A percentile compares a stretch with the other conserved stretches of the same genome.
Conservation (phyloP, 108 stramenopile genomes). For the Asterionellopsis glacialis region DNA sequence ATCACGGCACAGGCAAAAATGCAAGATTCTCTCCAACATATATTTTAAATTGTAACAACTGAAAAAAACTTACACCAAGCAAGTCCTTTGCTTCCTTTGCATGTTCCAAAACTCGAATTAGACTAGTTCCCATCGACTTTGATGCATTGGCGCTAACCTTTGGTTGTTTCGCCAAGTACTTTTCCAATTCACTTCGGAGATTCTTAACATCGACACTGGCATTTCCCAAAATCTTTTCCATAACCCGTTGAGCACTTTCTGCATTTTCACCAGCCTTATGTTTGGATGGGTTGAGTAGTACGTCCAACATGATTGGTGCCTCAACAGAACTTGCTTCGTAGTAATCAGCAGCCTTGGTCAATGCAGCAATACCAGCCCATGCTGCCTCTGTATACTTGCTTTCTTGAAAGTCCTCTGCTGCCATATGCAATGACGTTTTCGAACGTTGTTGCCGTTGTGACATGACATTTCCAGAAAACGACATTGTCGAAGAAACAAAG, state of each 20-base stretch:
- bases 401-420: slow-evolving; percentile 67
- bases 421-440: slow-evolving; percentile 23
- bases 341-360: slow-evolving; percentile 65
- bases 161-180: slow-evolving; percentile 53
- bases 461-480: no score
- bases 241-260: slow-evolving; percentile 53
- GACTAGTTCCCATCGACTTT: slow-evolving; percentile 69
- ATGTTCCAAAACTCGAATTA: slow-evolving; percentile 55
- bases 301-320: slow-evolving; percentile 59
- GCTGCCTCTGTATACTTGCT: slow-evolving; percentile 78
- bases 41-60: background rate
- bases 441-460: background rate
- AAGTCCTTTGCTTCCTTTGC: slow-evolving; percentile 43
- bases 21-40: background rate
- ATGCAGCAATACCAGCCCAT: slow-evolving; percentile 58
- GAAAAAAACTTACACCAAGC: slow-evolving; percentile 39
- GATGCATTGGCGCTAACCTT: slow-evolving; percentile 37
- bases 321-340: slow-evolving; percentile 61
- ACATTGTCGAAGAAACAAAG: no score
- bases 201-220: slow-evolving; percentile 48
- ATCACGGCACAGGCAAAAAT: background rate
- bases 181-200: slow-evolving; percentile 54
- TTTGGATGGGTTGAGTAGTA: slow-evolving; percentile 75
- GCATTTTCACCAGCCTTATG: slow-evolving; percentile 67
- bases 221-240: slow-evolving; percentile 51